Conservation (phyloP, 805 yeast genomes). For the Kodamaea nitidulidarum region DNA sequence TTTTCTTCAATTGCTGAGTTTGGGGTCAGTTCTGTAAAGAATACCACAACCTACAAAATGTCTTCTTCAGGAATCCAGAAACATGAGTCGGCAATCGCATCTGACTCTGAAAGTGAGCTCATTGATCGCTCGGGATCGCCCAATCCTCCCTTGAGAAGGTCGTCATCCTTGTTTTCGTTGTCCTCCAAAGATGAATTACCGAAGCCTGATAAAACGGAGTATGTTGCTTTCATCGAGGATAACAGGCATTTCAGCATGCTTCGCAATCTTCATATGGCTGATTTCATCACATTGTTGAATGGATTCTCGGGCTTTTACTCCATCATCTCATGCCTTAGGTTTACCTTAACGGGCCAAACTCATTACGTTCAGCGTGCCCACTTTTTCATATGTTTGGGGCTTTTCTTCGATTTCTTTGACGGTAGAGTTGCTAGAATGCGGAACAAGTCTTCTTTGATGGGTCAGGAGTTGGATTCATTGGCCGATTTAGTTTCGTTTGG, state of each 20-base stretch:
- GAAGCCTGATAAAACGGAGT: constrained; percentile 73
- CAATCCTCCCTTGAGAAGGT: constrained; percentile 41
- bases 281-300: constrained; percentile 88
- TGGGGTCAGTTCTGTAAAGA: too few relatives aligned
- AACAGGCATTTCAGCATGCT: constrained; percentile 81
- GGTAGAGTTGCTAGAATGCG: constrained; percentile 96
- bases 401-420: constrained; percentile 93
- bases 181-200: constrained; percentile 53
- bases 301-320: constrained; percentile 94
- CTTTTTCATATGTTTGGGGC: constrained; percentile 82
- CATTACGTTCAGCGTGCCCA: constrained; percentile 85
- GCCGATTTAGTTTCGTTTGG: constrained; percentile 95
- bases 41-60: constrained; percentile 11
- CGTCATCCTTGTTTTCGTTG: constrained; percentile 50
- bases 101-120: constrained; percentile 34
- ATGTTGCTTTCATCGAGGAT: constrained; percentile 76
- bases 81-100: constrained; percentile 33
- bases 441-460: constrained; percentile 88
- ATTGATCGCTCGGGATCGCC: constrained; percentile 17
- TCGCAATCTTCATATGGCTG: constrained; percentile 89
- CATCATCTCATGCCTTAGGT: constrained; percentile 79
- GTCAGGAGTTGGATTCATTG: constrained; percentile 94
- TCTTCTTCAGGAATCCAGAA: constrained; percentile 23
- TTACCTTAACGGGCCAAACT: constrained; percentile 61
- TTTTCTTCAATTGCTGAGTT: neutral